Base-by-base conservation (phyloP, 192 early-diverging fungal species). In the Coemansia sp. region DNA sequence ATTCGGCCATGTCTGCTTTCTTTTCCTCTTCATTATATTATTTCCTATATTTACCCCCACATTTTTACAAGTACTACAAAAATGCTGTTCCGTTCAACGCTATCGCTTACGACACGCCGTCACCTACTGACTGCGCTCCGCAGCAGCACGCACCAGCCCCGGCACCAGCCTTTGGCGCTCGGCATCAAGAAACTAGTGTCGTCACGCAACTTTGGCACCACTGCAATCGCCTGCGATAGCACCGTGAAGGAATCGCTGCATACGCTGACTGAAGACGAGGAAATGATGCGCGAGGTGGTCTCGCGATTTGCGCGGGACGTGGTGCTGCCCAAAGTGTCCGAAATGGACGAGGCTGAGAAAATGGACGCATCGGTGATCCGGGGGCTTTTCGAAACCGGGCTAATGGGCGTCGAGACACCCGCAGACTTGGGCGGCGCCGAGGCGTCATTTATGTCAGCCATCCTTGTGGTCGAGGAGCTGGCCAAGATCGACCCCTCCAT, bases 401-500 rank as follows among this genome's bases (percentile, higher is more conserved):
- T 98, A 43, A 98, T 98, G 96, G 94, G 92, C 45, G 86, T 98
- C 66, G 96, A 98, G 75, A 92, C 93, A 2, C 82, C 88, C 0
- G 59, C 80, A 21, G 91, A 96, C 23, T 85, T 86, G n/a, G 90
- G 88, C 65, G 96, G 96, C 51, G 79, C 92, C 46, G 87, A 88
- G 31, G 85, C 89, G 4, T 93, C 92, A 0, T 94, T 95, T 72
- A 86, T 87, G 33, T 89, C 92, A 21, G 94, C 91, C 29, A 91
- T 95, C 42, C 69, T 94, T 30, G 91, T 86, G 23, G 86, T 97
- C 64, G 95, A 97, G 72, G 94, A 97, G 75, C 86, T 97, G 40
- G 93, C 96, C 79, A 95, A 94, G 83, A 84, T 98, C 33, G 97
- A 99, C 75, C 92, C 97, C 6, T 93, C 95, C 25, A 83, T 99